Percentiles rank a stretch among this genome's conserved stretches.
These are phyloP conservation scores for Pelargonium fulgidum DNA, from an alignment of 441 rosid genomes.

Conservation along the genomic window DNA sequence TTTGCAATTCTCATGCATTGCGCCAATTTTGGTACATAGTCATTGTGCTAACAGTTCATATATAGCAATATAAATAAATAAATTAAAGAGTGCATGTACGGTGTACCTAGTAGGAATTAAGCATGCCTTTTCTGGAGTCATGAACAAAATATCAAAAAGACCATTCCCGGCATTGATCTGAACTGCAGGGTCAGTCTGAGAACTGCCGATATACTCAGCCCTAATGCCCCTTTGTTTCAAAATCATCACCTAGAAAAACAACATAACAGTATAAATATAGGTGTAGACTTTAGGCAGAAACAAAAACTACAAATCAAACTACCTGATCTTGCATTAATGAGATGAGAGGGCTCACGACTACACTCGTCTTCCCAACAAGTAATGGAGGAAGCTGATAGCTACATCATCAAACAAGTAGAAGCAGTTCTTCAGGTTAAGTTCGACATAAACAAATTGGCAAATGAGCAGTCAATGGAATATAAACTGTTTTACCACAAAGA, in stretches of 20 bases:
- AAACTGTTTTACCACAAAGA: conserved; percentile 34
- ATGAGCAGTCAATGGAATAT: too few species aligned
- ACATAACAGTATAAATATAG: background rate
- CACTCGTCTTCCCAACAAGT: conserved; percentile 30
- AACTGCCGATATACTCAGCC: conserved; percentile 44
- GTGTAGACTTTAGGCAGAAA: background rate
- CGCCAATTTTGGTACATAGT: too few species aligned
- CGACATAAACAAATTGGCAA: background rate
- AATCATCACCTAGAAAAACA: conserved; percentile 33
- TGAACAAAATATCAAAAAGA: conserved; percentile 32
- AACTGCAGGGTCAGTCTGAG: conserved; percentile 38
- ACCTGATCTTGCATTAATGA: conserved; percentile 55
- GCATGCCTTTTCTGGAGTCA: conserved; percentile 51
- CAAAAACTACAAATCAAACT: background rate
- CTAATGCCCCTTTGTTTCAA: conserved; percentile 38
- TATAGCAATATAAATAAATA: too few species aligned
- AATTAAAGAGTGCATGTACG: conserved; percentile 12
- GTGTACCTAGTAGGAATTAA: conserved; percentile 32
- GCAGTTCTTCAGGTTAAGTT: background rate
- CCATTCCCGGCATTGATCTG: conserved; percentile 35
- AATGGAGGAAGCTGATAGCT: conserved; percentile 50
- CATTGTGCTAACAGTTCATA: too few species aligned
- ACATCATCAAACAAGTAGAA: background rate
- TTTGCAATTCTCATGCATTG: too few species aligned
- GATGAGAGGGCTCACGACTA: conserved; percentile 47